phyloP scores from a whole-genome alignment of 352 stramenopile species.

The Phytophthora litchii region DNA sequence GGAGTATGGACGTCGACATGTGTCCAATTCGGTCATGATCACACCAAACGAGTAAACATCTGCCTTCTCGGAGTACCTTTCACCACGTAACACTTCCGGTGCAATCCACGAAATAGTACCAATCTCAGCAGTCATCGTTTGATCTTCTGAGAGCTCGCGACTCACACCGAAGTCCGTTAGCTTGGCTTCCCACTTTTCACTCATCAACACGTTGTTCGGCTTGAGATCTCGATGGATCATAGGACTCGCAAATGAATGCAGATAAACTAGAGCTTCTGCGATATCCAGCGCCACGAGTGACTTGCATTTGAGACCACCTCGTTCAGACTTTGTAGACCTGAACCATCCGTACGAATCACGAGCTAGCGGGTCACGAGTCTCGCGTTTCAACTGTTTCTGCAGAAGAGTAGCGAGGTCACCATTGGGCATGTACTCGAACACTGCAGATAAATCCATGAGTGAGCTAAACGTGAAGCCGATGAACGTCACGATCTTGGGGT shows the following conservation, averaged over 20 bases:
- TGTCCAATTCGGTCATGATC: slow-evolving; percentile 60
- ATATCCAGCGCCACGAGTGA: slow-evolving; percentile 47
- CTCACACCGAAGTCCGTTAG: slow-evolving; percentile 69
- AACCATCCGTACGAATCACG: slow-evolving; percentile 41
- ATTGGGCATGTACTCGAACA: slow-evolving; percentile 55
- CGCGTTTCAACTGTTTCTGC: slow-evolving; percentile 39
- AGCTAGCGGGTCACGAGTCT: slow-evolving; percentile 26
- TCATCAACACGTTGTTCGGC: slow-evolving; percentile 55
- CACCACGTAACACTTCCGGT: slow-evolving; percentile 66
- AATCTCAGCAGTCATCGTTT: slow-evolving; percentile 57
- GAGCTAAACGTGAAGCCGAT: slow-evolving; percentile 62
- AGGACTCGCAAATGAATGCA: slow-evolving; percentile 49
- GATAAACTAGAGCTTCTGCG: slow-evolving; percentile 48
- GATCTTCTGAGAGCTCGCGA: slow-evolving; percentile 38
- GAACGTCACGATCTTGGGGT: slow-evolving; percentile 59
- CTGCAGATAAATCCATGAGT: slow-evolving; percentile 54
- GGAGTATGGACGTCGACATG: slow-evolving; percentile 43
- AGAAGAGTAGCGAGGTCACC: slow-evolving; percentile 53
- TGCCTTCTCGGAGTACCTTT: slow-evolving; percentile 69
- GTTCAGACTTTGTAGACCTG: slow-evolving; percentile 22
- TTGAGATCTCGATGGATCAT: slow-evolving; percentile 71
- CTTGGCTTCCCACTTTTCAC: slow-evolving; percentile 47
- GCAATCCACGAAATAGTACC: slow-evolving; percentile 71
- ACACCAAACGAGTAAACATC: slow-evolving; percentile 84
- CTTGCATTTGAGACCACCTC: slow-evolving; percentile 43